A percentile compares a stretch with the other conserved stretches of the same genome.
Conservation (phyloP, 2,329 filamentous ascomycete genomes). For the Verticillium tricorpus region DNA sequence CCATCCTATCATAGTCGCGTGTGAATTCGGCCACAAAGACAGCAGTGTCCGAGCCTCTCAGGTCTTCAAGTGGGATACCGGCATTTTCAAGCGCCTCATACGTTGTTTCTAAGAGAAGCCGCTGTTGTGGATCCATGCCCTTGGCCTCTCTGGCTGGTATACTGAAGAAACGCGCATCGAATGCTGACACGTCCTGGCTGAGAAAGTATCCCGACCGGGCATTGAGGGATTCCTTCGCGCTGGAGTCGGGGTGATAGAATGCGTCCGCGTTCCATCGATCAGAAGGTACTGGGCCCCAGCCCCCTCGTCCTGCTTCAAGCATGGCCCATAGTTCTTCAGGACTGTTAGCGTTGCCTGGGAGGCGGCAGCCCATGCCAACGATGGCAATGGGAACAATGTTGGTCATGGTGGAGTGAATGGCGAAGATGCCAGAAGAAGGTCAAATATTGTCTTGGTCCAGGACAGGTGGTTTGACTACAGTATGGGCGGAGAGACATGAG, state of each 20-base stretch:
- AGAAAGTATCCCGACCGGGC: conserved; percentile 2
- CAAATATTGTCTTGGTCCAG: too few relatives aligned
- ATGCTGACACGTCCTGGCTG: conserved; percentile 20
- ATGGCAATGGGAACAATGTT: conserved; percentile 14
- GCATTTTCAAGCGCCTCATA: conserved; percentile 36
- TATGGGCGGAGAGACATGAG: too few relatives aligned
- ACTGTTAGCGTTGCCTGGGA: conserved; percentile 12
- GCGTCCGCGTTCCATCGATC: conserved; percentile 17
- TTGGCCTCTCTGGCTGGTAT: conserved; percentile 32
- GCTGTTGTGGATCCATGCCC: conserved; percentile 36
- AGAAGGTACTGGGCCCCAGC: conserved; percentile 15
- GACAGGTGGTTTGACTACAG: too few relatives aligned
- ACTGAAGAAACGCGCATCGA: conserved; percentile 35
- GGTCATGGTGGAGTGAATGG: too few relatives aligned
- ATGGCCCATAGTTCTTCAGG: conserved; percentile 21
- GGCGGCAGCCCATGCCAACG: conserved; percentile 17
- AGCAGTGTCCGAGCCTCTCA: conserved; percentile 17
- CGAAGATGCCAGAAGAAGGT: too few relatives aligned
- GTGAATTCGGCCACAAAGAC: conserved; percentile 23
- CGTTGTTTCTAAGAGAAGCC: conserved; percentile 32
- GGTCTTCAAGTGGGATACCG: conserved; percentile 23
- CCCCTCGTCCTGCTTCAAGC: conserved; percentile 14
- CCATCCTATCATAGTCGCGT: conserved; percentile 14
- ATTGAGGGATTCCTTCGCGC: conserved; percentile 1
- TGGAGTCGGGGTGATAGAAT: conserved; percentile 16